Percentiles rank a stretch among this genome's conserved stretches.
These are phyloP conservation scores for Ganoderma lingzhi DNA, from an alignment of 1,284 basidiomycete genomes.

Conservation along the genomic window DNA sequence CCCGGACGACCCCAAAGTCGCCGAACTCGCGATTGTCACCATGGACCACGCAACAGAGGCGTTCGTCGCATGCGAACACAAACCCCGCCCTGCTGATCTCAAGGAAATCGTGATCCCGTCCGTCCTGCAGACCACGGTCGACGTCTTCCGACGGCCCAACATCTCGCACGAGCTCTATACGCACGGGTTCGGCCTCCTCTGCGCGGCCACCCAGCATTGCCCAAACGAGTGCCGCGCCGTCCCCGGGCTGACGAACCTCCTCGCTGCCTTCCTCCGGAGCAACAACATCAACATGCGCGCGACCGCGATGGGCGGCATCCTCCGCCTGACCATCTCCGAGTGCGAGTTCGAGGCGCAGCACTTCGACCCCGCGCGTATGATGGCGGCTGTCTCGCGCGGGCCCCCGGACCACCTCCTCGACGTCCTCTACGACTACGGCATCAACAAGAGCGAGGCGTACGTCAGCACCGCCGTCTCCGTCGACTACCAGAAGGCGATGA, in stretches of 20 bases:
- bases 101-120: slow-evolving; percentile 34
- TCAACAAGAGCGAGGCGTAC: slow-evolving; percentile 49
- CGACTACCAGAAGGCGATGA: slow-evolving; percentile 60
- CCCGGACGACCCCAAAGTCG: slow-evolving; percentile 54
- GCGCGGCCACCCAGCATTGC: slow-evolving; percentile 50
- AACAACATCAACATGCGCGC: slow-evolving; percentile 53
- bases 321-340: slow-evolving; percentile 52
- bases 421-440: slow-evolving; percentile 55
- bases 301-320: slow-evolving; percentile 53
- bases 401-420: slow-evolving; percentile 56
- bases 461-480: slow-evolving; percentile 45
- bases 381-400: slow-evolving; percentile 45
- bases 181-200: slow-evolving; percentile 58
- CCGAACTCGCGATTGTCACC: slow-evolving; percentile 56
- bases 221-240: slow-evolving; percentile 52
- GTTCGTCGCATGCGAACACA: slow-evolving; percentile 51
- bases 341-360: slow-evolving; percentile 50
- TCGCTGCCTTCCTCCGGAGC: slow-evolving; percentile 51
- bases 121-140: slow-evolving; percentile 17
- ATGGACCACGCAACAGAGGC: slow-evolving; percentile 57
- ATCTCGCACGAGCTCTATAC: slow-evolving; percentile 49
- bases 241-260: slow-evolving; percentile 51
- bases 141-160: slow-evolving; percentile 48
- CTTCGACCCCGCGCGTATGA: slow-evolving; percentile 52
- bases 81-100: slow-evolving; percentile 34